Conservation (phyloP, 257 asterid genomes). For the Fraxinus pennsylvanica region DNA sequence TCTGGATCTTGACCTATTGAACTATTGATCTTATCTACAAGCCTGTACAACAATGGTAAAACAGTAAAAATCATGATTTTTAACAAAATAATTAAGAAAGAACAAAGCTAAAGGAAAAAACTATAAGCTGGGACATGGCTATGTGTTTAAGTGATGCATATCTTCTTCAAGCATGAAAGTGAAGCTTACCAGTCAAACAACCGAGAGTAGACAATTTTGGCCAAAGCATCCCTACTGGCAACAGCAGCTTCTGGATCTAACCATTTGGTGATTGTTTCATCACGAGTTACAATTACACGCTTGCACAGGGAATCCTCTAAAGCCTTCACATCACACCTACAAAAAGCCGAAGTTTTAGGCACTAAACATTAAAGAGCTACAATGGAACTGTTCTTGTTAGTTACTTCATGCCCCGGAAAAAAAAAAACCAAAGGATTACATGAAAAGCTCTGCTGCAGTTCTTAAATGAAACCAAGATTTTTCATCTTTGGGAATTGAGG, state of each 20-base stretch:
- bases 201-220: constrained; percentile 49
- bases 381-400: constrained; percentile 7
- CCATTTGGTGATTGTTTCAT: constrained; percentile 52
- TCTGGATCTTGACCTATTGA: constrained; percentile 36
- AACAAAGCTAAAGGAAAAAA: background rate
- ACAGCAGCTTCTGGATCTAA: constrained; percentile 56
- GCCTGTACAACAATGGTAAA: constrained; percentile 20
- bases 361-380: background rate
- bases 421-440: constrained; percentile 49
- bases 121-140: background rate
- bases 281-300: constrained; percentile 49
- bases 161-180: background rate
- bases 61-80: background rate
- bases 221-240: constrained; percentile 55
- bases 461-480: constrained; percentile 31
- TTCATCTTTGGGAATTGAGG: constrained; percentile 35
- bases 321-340: constrained; percentile 57
- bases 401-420: constrained; percentile 8
- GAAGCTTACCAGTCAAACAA: constrained; percentile 53
- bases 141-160: background rate
- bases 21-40: constrained; percentile 32
- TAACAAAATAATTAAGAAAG: background rate
- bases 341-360: constrained; percentile 10
- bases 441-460: constrained; percentile 20
- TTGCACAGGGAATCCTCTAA: constrained; percentile 59